A percentile compares a stretch with the other conserved stretches of the same genome.
phyloP scores from a whole-genome alignment of 129 eudicot genomes.

The Pseudognaphalium luteoalbum region DNA sequence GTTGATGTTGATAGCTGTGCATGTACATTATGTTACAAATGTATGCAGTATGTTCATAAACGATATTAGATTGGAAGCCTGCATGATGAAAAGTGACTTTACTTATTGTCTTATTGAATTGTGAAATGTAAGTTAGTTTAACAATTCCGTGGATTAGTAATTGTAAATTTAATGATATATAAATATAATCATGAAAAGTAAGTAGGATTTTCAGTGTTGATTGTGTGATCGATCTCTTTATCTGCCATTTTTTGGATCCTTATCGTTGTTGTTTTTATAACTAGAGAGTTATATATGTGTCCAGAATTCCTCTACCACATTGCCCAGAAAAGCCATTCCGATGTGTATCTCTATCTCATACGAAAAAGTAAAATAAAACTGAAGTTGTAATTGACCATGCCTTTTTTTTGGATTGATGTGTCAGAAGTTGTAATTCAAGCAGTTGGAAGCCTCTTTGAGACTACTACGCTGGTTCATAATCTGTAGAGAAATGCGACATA shows the following conservation, averaged over 20 bases:
- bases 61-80: not conserved
- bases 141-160: too few relatives aligned
- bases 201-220: not conserved
- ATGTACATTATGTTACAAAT: not conserved
- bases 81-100: not conserved
- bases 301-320: not conserved
- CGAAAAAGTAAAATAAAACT: not conserved
- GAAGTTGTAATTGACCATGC: not conserved
- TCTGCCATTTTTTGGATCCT: not conserved
- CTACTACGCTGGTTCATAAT: not conserved
- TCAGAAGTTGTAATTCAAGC: not conserved
- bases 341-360: not conserved
- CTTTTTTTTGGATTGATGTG: not conserved
- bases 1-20: not conserved
- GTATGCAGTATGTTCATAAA: not conserved
- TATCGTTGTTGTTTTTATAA: too few relatives aligned
- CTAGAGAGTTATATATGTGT: not conserved
- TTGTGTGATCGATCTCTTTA: not conserved
- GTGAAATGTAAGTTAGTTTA: too few relatives aligned
- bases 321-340: not conserved
- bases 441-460: slow-evolving; percentile 5
- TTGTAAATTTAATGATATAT: too few relatives aligned
- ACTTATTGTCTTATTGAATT: not conserved
- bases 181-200: too few relatives aligned
- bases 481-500: slow-evolving; percentile 16